Conservation (phyloP, 805 yeast species). For the Metschnikowia arizonensis region DNA sequence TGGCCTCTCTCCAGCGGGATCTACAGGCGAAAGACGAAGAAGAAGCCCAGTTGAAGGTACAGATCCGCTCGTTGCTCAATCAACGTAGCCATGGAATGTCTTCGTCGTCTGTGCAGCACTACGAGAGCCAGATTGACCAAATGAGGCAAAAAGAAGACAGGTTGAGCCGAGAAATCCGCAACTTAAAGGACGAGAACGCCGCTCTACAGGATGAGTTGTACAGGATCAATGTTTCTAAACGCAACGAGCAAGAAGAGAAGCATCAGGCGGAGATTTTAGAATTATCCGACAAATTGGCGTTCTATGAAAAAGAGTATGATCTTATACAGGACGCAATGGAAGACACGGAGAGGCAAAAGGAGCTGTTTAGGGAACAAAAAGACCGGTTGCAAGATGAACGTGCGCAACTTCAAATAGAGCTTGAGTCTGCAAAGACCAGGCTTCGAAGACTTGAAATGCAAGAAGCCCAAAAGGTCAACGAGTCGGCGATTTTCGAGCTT, state of each 20-base stretch:
- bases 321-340: conserved; percentile 23
- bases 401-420: conserved; percentile 25
- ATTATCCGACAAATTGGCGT: conserved; percentile 24
- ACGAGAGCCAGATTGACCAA: conserved; percentile 24
- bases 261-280: conserved; percentile 16
- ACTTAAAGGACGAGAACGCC: conserved; percentile 26
- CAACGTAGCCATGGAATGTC: conserved; percentile 16
- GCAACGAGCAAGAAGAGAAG: conserved; percentile 2
- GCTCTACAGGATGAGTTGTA: conserved; percentile 24
- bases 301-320: conserved; percentile 29
- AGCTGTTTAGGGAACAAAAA: conserved; percentile 17
- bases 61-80: conserved; percentile 21
- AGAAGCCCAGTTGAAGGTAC: conserved; percentile 21
- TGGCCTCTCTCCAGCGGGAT: conserved; percentile 18
- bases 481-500: conserved; percentile 20
- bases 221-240: conserved; percentile 17
- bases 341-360: conserved; percentile 23
- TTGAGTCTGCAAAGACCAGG: conserved; percentile 21
- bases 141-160: conserved; percentile 20
- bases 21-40: conserved; percentile 24
- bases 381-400: conserved; percentile 18
- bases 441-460: conserved; percentile 14
- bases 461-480: conserved; percentile 18
- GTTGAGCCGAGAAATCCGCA: conserved; percentile 18
- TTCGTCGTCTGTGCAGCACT: conserved; percentile 15